Base-by-base conservation (phyloP, 2,329 filamentous ascomycete species). In the Apiospora phragmitis region DNA sequence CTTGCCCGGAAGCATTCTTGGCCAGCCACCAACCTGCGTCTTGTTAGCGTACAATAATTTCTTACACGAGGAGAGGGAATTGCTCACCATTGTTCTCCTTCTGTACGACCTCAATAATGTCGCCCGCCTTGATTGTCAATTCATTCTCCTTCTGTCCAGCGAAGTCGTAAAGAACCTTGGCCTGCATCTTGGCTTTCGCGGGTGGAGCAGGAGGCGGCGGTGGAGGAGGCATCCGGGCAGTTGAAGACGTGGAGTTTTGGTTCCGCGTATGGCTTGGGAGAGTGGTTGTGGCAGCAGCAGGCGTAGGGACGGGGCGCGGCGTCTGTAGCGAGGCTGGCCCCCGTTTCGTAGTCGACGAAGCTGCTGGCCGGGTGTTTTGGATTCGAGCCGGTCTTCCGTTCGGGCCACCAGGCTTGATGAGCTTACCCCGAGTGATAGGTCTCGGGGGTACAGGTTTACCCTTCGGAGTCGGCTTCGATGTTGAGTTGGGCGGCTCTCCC, bases 111-210 rank as follows among this genome's bases (percentile, higher is more conserved):
- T 97, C 90, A 69, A 99, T 89, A 67, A 97, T 82, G 73, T 98
- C 93, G 68, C 93, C 94, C 67, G 93, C 91, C 71, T 81, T 88
- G 73, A 99, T 89, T 21, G 92, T 91, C 68, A 99, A 86, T 82
- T 98, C 95, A 75, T 97, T 97, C 71, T 92, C 89, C 73, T 89
- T 93, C 75, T 95, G 92, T 21, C 94, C 94, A 69, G 86, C 88
- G 80, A 98, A 99, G 77, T 98, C 95, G 81, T 98, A 99, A 65
- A 98, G 82, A 5, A 94, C 96, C 84, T 94, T 96, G 77, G 93
- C 97, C 75, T 91, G 94, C 38, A 94, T 90, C 80, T 95, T 95
- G 42, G 87, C 86, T 47, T 86, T 86, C 11, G 89, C 87, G 55
- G 92, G 85, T 26, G 91, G 85, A 18, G 92, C 87, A 21, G 93